Evolutionary conservation across 148 eudicot species (phyloP).

Genomic region (Agrostemma githago): DNA sequence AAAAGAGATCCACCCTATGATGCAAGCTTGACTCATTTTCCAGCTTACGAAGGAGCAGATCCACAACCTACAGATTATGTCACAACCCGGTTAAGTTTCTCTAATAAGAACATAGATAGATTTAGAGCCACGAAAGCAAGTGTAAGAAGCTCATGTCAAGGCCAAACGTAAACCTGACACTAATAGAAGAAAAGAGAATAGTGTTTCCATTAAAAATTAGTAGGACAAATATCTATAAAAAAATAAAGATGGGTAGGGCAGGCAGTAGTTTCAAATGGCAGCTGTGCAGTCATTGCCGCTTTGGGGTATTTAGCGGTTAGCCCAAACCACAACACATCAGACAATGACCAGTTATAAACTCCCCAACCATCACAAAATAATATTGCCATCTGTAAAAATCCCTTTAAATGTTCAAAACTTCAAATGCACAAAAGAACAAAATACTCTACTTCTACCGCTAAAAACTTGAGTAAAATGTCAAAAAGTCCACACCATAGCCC

Average conservation of each 20-base stretch:
- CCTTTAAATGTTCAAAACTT: neutral
- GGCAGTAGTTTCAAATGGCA: neutral
- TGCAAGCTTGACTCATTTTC: conserved; percentile 68
- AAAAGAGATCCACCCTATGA: conserved; percentile 85
- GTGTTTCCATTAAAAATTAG: neutral
- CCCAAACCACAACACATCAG: neutral
- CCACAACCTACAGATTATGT: conserved; percentile 57
- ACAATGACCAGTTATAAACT: neutral
- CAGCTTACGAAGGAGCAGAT: conserved; percentile 73
- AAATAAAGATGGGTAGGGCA: neutral
- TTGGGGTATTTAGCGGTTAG: neutral
- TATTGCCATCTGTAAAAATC: neutral
- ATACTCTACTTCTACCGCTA: neutral
- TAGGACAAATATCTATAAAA: neutral
- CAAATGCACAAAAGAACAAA: neutral
- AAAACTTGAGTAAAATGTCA: neutral
- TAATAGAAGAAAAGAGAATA: neutral
- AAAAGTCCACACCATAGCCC: neutral
- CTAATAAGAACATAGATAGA: neutral
- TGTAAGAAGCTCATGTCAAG: neutral
- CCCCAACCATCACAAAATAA: neutral
- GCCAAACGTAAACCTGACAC: neutral
- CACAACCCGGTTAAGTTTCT: neutral
- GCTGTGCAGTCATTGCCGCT: neutral
- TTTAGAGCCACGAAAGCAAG: neutral